Conservation (phyloP, 2,329 filamentous ascomycete genomes). For the Fonsecaea erecta region DNA sequence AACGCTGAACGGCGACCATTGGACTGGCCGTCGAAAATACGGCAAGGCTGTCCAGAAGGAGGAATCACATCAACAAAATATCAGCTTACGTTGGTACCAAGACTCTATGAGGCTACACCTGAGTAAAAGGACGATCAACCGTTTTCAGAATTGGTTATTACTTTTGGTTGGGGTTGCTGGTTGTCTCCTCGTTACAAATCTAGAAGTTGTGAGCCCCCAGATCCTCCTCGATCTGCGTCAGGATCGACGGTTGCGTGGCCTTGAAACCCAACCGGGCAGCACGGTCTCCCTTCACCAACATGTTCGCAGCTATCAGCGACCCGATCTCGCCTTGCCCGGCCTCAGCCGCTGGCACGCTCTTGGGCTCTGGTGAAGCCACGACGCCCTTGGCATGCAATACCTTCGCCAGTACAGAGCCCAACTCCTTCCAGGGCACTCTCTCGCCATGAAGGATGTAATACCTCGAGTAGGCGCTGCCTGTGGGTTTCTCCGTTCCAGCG, state of each 20-base stretch:
- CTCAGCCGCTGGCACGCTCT: constrained; percentile 18
- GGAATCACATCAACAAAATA: no score
- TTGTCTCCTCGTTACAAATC: no score
- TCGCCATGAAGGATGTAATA: constrained; percentile 30
- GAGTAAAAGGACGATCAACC: no score
- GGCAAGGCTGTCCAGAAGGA: no score
- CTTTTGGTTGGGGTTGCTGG: background rate
- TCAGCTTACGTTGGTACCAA: no score
- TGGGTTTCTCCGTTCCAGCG: constrained; percentile 23
- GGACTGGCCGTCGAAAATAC: no score
- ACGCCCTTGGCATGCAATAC: constrained; percentile 23
- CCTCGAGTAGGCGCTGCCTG: constrained; percentile 24
- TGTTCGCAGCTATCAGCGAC: constrained; percentile 19
- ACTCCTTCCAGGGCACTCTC: constrained; percentile 26
- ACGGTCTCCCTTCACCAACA: constrained; percentile 27
- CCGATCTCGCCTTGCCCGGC: constrained; percentile 20
- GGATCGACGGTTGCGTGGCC: constrained; percentile 21
- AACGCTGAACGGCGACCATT: no score
- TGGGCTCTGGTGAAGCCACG: constrained; percentile 21
- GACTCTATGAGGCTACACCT: no score
- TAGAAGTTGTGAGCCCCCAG: constrained; percentile 18
- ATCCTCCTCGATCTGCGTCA: constrained; percentile 19
- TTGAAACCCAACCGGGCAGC: constrained; percentile 27
- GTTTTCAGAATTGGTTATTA: no score
- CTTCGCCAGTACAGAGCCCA: constrained; percentile 17